Evolutionary conservation across 805 yeast genomes (phyloP).

Genomic region (Torulaspora delbrueckii): DNA sequence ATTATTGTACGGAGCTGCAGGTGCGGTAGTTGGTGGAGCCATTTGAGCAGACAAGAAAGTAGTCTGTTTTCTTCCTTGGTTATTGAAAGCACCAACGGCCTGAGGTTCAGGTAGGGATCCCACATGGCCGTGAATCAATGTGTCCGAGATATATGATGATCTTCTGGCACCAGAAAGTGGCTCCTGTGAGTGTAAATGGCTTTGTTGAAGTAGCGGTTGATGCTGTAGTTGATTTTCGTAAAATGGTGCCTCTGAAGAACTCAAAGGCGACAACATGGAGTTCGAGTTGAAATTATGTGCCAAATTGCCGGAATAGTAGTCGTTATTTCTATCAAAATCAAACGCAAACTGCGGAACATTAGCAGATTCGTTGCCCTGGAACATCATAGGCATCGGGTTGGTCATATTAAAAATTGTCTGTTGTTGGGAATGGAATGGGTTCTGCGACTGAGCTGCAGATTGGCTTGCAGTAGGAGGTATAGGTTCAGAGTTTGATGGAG

Average conservation of each 20-base stretch:
- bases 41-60: neutral
- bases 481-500: constrained; percentile 26
- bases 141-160: constrained; percentile 70
- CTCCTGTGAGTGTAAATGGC: constrained; percentile 11
- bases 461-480: constrained; percentile 9
- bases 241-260: constrained; percentile 1
- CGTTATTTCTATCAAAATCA: constrained; percentile 11
- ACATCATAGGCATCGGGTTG: constrained; percentile 1
- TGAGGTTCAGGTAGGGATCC: constrained; percentile 3
- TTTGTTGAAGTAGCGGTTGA: constrained; percentile 5
- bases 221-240: constrained; percentile 1
- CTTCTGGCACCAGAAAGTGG: constrained; percentile 52
- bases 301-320: constrained; percentile 3
- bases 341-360: constrained; percentile 9
- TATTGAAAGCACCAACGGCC: neutral
- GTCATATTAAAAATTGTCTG: constrained; percentile 10
- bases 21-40: constrained; percentile 14
- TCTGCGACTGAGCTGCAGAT: constrained; percentile 1
- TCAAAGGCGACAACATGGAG: constrained; percentile 2
- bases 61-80: neutral
- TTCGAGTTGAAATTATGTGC: neutral
- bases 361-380: constrained; percentile 1
- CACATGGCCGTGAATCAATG: constrained; percentile 39
- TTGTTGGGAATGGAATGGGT: constrained; percentile 10
- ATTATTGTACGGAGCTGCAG: constrained; percentile 10